Base-by-base conservation (phyloP, 2,329 filamentous ascomycete species). In the Raffaelea ambrosiae region DNA sequence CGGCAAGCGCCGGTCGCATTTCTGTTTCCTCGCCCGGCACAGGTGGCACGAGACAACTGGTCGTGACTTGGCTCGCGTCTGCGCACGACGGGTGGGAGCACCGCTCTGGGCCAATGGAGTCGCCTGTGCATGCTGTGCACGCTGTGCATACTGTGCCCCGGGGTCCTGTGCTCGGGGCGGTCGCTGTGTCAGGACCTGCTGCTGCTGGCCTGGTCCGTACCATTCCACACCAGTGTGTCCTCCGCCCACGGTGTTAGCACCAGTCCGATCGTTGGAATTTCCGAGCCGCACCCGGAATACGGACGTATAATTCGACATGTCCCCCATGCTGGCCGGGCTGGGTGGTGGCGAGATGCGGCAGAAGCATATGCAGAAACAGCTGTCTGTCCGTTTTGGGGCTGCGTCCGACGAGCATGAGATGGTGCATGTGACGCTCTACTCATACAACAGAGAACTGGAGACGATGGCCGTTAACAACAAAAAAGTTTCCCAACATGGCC, bases 11-110 rank as follows among this genome's bases (percentile, higher is more conserved):
- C 67, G 63, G 51, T 71, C 68, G 51, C 69, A 72, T 47, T 63
- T 65, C 8, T 66, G 61, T 57, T 72, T 72, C 49, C 69, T 66
- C 19, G 57, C 57, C 51, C 70, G 68, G 49, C 69, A 72, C 40
- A 61, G 56, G 3, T 59, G 58, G 54, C 68, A 71, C 5, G 69
- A 71, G 19, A 71, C 61, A 35, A 69, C 57, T 41, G 63, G 65
- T 7, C 69, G 61, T 3, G 49, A 22, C 22, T 46, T 48, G 23
- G 21, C 18, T 11, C 40, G 47, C 2, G 43, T 29, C 22, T 41
- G 43, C 2, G 47, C 31, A 10, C 47, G 43, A 21, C 43, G 47
- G 19, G 46, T 38, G 16, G 26, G 26, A 29, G 26, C 26, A 13
- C 26, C 26, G 13, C 26, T 29, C 13, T 29, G 26, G 26, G 26